Evolutionary conservation across 2,329 filamentous ascomycete genomes (phyloP).

Genomic region (Fusarium proliferatum): DNA sequence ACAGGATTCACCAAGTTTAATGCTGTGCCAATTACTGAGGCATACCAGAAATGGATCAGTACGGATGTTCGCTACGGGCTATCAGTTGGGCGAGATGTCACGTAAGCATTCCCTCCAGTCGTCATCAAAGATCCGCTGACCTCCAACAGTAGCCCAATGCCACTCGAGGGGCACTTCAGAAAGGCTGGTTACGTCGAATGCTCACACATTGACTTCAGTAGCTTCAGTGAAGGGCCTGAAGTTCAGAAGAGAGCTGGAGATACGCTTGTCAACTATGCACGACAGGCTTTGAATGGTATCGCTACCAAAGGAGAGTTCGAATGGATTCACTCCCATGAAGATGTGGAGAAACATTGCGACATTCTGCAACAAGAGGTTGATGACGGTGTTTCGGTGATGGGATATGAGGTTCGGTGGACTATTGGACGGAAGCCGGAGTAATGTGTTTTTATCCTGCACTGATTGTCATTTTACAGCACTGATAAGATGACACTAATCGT

Average conservation of each 20-base stretch:
- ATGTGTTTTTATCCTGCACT: not conserved
- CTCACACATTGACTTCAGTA: constrained; percentile 3
- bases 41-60: constrained; percentile 7
- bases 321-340: not conserved
- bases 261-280: not conserved
- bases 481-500: too few species aligned
- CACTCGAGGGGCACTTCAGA: not conserved
- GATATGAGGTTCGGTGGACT: constrained; percentile 8
- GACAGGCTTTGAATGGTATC: constrained; percentile 7
- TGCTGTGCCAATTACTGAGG: not conserved
- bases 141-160: not conserved
- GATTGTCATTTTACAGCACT: not conserved
- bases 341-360: not conserved
- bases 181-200: not conserved
- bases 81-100: not conserved
- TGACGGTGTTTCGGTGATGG: not conserved
- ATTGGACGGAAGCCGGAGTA: not conserved
- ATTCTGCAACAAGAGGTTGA: not conserved
- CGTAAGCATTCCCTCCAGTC: not conserved
- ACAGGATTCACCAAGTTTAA: constrained; percentile 4
- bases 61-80: constrained; percentile 1
- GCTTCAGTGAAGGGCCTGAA: not conserved
- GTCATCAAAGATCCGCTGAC: not conserved
- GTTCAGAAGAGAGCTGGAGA: not conserved
- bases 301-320: not conserved